Base-by-base conservation (phyloP, 805 yeast species). In the Kodamaea fukazawae region DNA sequence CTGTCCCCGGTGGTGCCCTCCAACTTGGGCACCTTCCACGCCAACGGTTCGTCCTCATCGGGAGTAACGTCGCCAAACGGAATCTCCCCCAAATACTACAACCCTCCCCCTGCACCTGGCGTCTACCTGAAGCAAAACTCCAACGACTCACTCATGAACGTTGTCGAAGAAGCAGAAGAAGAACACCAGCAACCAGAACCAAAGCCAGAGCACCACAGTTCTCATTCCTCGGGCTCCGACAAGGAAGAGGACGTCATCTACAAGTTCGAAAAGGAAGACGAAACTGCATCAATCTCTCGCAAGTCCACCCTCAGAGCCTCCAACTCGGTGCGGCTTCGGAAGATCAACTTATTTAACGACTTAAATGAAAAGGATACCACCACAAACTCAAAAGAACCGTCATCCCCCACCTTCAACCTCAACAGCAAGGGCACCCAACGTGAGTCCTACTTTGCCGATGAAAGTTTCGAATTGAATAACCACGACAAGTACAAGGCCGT, bases 321-420 rank as follows among this genome's bases (percentile, higher is more conserved):
- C 12, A 65, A 66, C 40, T 68, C 73, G 11, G 62, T 64, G 65
- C 59, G 68, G 28, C 60, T 69, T 26, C 50, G 73, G 10, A 67
- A 67, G 36, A 54, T 69, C 29, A 61, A 69, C 38, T 50, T 69
- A n/a, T 67, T 67, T 43, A 54, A 54, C 38, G 51, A 47, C 26
- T 42, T 39, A 22, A 46, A 41, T 17, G 40, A 44, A 28, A 8
- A 34, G 37, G 11, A 25, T 32, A 18, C 35, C 35, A 9, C 28
- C 18, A 32, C 35, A 32, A 25, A 11, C 35, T 14, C 27, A 22
- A 34, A 34, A n/a, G 31, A 34, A 6, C 30, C 31, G 2, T 22
- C 30, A 13, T 49, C 56, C 4, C 55, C 57, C 14, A 43, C 51
- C 2, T 51, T 54, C 43, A 56, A 57, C 30, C 29, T 53, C 18